Evolutionary conservation across 345 rosid genomes (phyloP).

Genomic region (Eucalyptus regnans): DNA sequence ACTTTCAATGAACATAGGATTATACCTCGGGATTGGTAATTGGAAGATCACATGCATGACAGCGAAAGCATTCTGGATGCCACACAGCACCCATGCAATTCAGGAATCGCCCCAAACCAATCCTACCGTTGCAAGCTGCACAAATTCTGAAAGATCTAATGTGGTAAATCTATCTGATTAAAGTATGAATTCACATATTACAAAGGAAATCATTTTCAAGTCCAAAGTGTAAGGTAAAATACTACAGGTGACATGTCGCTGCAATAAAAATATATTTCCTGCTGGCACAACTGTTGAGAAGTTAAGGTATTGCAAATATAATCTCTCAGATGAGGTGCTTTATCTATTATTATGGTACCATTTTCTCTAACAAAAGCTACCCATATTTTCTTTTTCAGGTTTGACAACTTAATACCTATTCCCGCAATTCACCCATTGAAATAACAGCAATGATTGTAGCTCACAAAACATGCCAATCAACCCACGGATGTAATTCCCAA

Average conservation of each 20-base stretch:
- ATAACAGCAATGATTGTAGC: background rate
- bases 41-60: conserved; percentile 25
- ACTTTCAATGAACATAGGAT: background rate
- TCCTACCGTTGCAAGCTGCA: conserved; percentile 26
- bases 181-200: background rate
- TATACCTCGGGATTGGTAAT: conserved; percentile 16
- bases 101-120: conserved; percentile 25
- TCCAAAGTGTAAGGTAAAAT: background rate
- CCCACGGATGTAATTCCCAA: background rate
- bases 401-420: background rate
- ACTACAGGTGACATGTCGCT: background rate
- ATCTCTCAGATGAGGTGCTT: background rate
- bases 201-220: background rate
- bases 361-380: background rate
- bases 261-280: background rate
- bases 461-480: background rate
- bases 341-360: background rate
- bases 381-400: background rate
- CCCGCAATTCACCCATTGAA: background rate
- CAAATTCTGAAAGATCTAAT: conserved; percentile 13
- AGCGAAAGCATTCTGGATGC: conserved; percentile 41
- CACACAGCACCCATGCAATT: conserved; percentile 31
- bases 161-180: background rate
- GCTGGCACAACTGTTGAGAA: background rate
- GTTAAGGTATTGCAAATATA: background rate